Evolutionary conservation across 495 filamentous ascomycete species (phyloP).

Genomic region (Aspergillus sclerotioniger): DNA sequence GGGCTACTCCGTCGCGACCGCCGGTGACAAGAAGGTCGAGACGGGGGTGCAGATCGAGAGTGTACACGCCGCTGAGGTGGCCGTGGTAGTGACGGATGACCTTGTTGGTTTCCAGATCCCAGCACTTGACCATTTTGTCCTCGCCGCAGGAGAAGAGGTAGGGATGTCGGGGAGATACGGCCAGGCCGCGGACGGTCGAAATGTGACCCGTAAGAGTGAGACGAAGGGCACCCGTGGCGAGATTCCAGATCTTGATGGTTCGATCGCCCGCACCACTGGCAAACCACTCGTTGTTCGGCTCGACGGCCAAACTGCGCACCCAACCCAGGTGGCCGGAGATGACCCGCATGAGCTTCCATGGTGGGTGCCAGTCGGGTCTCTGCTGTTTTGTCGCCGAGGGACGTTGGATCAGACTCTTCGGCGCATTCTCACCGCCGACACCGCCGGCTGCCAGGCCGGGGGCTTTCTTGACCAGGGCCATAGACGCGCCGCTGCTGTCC

Average conservation of each 20-base stretch:
- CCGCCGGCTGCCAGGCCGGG: slow-evolving; percentile 28
- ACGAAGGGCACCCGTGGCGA: slow-evolving; percentile 77
- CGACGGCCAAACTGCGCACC: slow-evolving; percentile 87
- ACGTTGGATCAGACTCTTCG: slow-evolving; percentile 62
- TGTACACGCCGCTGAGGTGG: slow-evolving; percentile 94
- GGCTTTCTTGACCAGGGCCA: slow-evolving; percentile 42
- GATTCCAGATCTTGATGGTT: slow-evolving; percentile 99
- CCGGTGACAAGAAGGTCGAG: slow-evolving; percentile 94
- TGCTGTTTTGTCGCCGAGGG: slow-evolving; percentile 68
- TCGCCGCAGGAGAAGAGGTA: slow-evolving; percentile 98
- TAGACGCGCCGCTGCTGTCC: slow-evolving; percentile 42
- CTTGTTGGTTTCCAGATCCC: slow-evolving; percentile 98
- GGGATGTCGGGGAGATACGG: slow-evolving; percentile 89
- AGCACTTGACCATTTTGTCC: slow-evolving; percentile 99
- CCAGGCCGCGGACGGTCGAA: slow-evolving; percentile 89
- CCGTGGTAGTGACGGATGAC: slow-evolving; percentile 99
- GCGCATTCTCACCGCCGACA: slow-evolving; percentile 35
- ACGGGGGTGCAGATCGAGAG: slow-evolving; percentile 84
- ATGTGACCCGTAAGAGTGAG: slow-evolving; percentile 97
- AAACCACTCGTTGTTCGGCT: slow-evolving; percentile 98
- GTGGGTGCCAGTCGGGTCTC: slow-evolving; percentile 90
- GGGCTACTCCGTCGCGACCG: slow-evolving; percentile 87
- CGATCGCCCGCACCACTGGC: slow-evolving; percentile 93
- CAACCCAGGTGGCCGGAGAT: slow-evolving; percentile 96
- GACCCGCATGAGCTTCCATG: slow-evolving; percentile 98